These are phyloP conservation scores for Ustilago shanxiensis DNA, from an alignment of 1,284 basidiomycete genomes.

Conservation along the genomic window DNA sequence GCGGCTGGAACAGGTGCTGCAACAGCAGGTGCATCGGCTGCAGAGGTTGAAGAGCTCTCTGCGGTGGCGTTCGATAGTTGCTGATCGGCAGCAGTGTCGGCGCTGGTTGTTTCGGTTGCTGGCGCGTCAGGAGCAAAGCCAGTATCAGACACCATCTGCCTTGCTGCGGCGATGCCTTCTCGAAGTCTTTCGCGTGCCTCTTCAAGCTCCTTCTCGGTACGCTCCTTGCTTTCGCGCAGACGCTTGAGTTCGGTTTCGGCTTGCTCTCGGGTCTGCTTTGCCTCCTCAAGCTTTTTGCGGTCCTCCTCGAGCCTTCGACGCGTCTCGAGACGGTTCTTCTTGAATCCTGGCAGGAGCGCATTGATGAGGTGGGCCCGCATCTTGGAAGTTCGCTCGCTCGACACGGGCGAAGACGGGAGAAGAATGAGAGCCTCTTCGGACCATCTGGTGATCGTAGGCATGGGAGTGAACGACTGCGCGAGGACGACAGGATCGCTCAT, in stretches of 20 bases:
- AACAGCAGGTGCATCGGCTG: background rate
- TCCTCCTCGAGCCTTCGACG: slow-evolving; percentile 71
- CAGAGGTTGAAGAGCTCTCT: background rate
- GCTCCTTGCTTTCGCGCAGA: slow-evolving; percentile 43
- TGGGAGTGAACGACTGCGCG: slow-evolving; percentile 74
- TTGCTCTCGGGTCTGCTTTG: slow-evolving; percentile 70
- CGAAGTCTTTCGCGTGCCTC: slow-evolving; percentile 58
- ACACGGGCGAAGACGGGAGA: slow-evolving; percentile 77
- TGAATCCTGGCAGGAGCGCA: slow-evolving; percentile 80
- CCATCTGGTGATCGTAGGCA: slow-evolving; percentile 90
- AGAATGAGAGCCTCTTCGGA: slow-evolving; percentile 86
- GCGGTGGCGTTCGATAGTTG: background rate
- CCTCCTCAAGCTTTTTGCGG: slow-evolving; percentile 64
- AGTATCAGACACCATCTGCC: slow-evolving; percentile 59
- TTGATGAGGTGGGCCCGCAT: slow-evolving; percentile 81
- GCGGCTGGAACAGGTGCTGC: slow-evolving; percentile 10
- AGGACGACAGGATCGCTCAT: slow-evolving; percentile 59
- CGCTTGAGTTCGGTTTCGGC: slow-evolving; percentile 50
- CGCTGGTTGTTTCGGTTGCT: slow-evolving; percentile 57
- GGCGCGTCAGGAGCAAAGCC: slow-evolving; percentile 63
- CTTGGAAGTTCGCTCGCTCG: slow-evolving; percentile 78
- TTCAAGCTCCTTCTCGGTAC: slow-evolving; percentile 59
- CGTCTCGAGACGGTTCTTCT: slow-evolving; percentile 30
- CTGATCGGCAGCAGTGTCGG: slow-evolving; percentile 45
- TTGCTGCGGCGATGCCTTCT: slow-evolving; percentile 63